Conservation (phyloP, 805 yeast species). For the Zygosaccharomyces gambellarensis region DNA sequence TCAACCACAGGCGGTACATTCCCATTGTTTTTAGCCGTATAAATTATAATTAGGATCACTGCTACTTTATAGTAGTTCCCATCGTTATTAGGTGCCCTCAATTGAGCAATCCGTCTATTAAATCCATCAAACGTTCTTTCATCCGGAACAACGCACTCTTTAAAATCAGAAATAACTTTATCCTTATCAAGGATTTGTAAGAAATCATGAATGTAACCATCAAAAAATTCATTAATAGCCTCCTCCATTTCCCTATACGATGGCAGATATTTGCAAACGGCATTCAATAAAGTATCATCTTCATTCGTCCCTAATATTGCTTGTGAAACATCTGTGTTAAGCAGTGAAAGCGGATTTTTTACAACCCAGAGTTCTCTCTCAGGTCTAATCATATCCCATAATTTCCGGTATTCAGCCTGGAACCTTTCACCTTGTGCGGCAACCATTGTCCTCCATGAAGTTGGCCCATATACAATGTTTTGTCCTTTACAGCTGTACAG, state of each 20-base stretch:
- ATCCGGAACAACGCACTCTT: constrained; percentile 9
- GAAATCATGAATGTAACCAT: constrained; percentile 16
- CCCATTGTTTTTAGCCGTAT: constrained; percentile 15
- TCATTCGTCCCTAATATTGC: constrained; percentile 2
- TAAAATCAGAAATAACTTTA: constrained; percentile 17
- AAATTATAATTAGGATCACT: constrained; percentile 21
- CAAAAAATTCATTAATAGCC: constrained; percentile 14
- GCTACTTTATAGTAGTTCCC: constrained; percentile 26
- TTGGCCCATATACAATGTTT: constrained; percentile 26
- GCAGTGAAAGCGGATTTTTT: constrained; percentile 2
- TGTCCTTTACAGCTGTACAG: constrained; percentile 8
- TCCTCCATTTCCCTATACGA: constrained; percentile 9
- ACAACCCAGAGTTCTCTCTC: constrained; percentile 19
- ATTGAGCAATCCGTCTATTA: constrained; percentile 5
- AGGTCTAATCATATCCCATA: constrained; percentile 24
- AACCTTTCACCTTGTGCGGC: constrained; percentile 17
- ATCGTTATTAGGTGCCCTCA: constrained; percentile 13
- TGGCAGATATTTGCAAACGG: constrained; percentile 16
- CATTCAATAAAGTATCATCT: constrained; percentile 6
- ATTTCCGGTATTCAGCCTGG: constrained; percentile 18
- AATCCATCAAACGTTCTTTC: constrained; percentile 1
- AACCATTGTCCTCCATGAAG: constrained; percentile 26
- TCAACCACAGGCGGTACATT: constrained; percentile 18
- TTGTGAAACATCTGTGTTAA: constrained; percentile 1
- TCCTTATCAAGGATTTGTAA: constrained; percentile 17